Conservation (phyloP, 352 stramenopile genomes). For the Globisporangium radiosum region DNA sequence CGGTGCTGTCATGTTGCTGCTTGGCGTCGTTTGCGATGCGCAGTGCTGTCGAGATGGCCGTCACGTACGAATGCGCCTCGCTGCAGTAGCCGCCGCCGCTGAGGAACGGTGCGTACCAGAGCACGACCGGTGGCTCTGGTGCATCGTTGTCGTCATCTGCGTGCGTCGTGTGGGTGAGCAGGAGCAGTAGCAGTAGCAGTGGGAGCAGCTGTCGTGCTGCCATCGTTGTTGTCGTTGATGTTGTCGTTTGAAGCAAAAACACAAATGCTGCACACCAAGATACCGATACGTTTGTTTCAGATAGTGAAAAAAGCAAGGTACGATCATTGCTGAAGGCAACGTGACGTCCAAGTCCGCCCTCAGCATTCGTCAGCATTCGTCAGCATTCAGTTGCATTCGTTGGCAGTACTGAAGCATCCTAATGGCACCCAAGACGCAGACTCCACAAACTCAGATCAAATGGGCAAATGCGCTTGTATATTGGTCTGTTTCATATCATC, state of each 20-base stretch:
- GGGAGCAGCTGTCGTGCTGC: neutral
- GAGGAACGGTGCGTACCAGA: slow-evolving; percentile 90
- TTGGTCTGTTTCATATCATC: too few species aligned
- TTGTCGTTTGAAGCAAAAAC: neutral
- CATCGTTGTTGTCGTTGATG: neutral
- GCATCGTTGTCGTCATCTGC: neutral
- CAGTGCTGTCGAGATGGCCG: slow-evolving; percentile 43
- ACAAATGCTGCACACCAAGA: neutral
- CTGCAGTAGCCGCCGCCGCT: slow-evolving; percentile 90
- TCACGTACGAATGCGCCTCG: slow-evolving; percentile 86
- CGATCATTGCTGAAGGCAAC: too few species aligned
- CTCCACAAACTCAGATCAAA: too few species aligned
- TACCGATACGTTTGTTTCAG: too few species aligned
- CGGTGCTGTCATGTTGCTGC: neutral
- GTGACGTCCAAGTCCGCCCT: too few species aligned
- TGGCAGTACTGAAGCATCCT: too few species aligned
- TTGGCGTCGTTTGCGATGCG: slow-evolving; percentile 1
- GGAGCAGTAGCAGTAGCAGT: neutral
- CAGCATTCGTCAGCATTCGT: too few species aligned
- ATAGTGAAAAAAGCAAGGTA: too few species aligned
- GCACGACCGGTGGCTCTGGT: slow-evolving; percentile 29
- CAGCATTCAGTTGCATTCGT: too few species aligned
- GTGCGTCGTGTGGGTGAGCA: neutral
- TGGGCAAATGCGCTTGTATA: too few species aligned
- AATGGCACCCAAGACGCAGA: too few species aligned